These are phyloP conservation scores for Hygrophila difformis DNA, from an alignment of 257 asterid species.

Conservation along the genomic window DNA sequence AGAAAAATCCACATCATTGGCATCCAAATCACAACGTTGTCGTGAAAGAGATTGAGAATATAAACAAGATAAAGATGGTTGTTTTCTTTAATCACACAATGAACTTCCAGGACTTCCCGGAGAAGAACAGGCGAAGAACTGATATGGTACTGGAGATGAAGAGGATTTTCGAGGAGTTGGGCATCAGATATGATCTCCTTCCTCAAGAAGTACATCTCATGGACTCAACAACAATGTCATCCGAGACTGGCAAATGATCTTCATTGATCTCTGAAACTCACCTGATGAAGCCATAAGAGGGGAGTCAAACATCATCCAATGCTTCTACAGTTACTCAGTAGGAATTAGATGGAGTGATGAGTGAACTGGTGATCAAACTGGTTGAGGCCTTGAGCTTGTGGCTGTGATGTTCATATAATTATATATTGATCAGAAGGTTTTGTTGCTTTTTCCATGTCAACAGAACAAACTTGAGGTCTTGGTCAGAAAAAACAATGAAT, in stretches of 20 bases:
- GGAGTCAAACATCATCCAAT: too few species aligned
- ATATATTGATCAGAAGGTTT: too few species aligned
- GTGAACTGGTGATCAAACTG: too few species aligned
- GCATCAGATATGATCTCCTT: slow-evolving; percentile 62
- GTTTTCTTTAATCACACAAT: slow-evolving; percentile 63
- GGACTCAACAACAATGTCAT: neutral
- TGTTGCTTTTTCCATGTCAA: too few species aligned
- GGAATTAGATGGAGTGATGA: too few species aligned
- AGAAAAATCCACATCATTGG: slow-evolving; percentile 51
- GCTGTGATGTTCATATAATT: too few species aligned
- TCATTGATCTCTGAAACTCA: neutral
- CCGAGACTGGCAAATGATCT: neutral
- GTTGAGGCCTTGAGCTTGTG: too few species aligned
- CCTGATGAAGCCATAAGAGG: too few species aligned
- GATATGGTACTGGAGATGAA: slow-evolving; percentile 69
- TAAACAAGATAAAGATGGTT: slow-evolving; percentile 82
- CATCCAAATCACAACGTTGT: slow-evolving; percentile 76
- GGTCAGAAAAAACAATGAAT: too few species aligned
- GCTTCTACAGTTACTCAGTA: too few species aligned
- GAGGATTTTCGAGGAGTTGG: slow-evolving; percentile 66
- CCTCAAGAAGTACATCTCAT: slow-evolving; percentile 64
- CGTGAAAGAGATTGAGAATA: slow-evolving; percentile 74
- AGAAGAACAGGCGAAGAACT: slow-evolving; percentile 54
- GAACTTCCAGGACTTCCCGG: slow-evolving; percentile 67
- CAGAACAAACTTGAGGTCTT: too few species aligned